phyloP scores from a whole-genome alignment of 768 basidiomycete species.

The Tylopilus plumbeoviolaceoides region DNA sequence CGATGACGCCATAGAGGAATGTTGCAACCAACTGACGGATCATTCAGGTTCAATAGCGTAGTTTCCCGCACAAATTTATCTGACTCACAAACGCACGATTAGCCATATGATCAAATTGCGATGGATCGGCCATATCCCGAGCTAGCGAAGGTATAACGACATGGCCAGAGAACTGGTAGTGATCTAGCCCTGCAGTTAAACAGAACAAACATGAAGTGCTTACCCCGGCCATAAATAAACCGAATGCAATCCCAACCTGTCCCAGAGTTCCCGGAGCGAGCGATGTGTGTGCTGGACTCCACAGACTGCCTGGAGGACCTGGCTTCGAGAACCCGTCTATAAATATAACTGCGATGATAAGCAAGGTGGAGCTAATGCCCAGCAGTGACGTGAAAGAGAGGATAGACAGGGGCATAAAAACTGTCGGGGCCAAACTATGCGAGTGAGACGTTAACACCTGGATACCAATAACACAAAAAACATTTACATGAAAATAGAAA shows the following conservation, averaged over 20 bases:
- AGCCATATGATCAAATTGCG: slow-evolving; percentile 76
- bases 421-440: slow-evolving; percentile 71
- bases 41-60: neutral
- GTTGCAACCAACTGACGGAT: slow-evolving; percentile 54
- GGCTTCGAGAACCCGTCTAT: slow-evolving; percentile 76
- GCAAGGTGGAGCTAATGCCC: slow-evolving; percentile 74
- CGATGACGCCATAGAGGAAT: slow-evolving; percentile 61
- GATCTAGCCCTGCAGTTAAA: neutral
- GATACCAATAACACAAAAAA: neutral
- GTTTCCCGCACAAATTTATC: neutral
- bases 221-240: slow-evolving; percentile 90
- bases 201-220: slow-evolving; percentile 18
- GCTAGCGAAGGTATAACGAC: slow-evolving; percentile 88
- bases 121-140: slow-evolving; percentile 83
- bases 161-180: slow-evolving; percentile 77
- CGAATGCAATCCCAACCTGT: slow-evolving; percentile 76
- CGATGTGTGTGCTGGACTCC: slow-evolving; percentile 68
- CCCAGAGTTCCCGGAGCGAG: slow-evolving; percentile 47
- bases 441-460: slow-evolving; percentile 2
- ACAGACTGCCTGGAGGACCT: slow-evolving; percentile 75
- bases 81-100: slow-evolving; percentile 78
- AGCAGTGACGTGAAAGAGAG: slow-evolving; percentile 87
- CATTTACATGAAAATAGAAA: slow-evolving; percentile 67
- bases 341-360: slow-evolving; percentile 73
- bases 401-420: slow-evolving; percentile 80